Conservation (phyloP, 2,329 filamentous ascomycete species). For the Verticillium isaacii region DNA sequence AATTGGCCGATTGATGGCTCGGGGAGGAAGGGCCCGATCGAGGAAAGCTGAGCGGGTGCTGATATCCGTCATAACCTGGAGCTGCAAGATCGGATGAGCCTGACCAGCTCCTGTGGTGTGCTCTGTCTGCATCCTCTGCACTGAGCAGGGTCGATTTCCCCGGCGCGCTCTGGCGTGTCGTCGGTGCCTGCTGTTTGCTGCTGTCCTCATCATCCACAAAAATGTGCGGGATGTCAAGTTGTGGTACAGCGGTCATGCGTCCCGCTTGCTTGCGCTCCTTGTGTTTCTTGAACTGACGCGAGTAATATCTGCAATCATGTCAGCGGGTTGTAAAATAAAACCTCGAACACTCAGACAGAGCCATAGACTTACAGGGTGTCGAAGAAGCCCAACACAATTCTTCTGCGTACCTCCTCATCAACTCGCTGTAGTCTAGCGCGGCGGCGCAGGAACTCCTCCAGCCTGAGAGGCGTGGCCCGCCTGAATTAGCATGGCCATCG, state of each 20-base stretch:
- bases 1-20: constrained; percentile 38
- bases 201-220: constrained; percentile 75
- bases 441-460: constrained; percentile 91
- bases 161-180: constrained; percentile 18
- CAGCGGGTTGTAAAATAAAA: background rate
- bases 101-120: constrained; percentile 36
- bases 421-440: constrained; percentile 87
- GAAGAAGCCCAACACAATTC: constrained; percentile 91
- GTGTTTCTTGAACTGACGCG: constrained; percentile 72
- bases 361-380: constrained; percentile 65
- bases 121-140: constrained; percentile 27
- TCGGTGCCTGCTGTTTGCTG: constrained; percentile 20
- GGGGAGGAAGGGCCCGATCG: constrained; percentile 36
- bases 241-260: constrained; percentile 73
- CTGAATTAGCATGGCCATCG: background rate
- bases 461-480: constrained; percentile 36
- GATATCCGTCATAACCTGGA: constrained; percentile 18
- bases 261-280: constrained; percentile 68
- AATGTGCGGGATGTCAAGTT: constrained; percentile 84
- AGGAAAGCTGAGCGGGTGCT: constrained; percentile 52
- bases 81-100: constrained; percentile 26
- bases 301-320: constrained; percentile 60
- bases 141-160: constrained; percentile 27
- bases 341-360: background rate
- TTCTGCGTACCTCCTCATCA: constrained; percentile 87